A percentile compares a stretch with the other conserved stretches of the same genome.
These are phyloP conservation scores for Acanthamoeba culbertsoni DNA, from an alignment of 208 protist genomes.

Conservation along the genomic window DNA sequence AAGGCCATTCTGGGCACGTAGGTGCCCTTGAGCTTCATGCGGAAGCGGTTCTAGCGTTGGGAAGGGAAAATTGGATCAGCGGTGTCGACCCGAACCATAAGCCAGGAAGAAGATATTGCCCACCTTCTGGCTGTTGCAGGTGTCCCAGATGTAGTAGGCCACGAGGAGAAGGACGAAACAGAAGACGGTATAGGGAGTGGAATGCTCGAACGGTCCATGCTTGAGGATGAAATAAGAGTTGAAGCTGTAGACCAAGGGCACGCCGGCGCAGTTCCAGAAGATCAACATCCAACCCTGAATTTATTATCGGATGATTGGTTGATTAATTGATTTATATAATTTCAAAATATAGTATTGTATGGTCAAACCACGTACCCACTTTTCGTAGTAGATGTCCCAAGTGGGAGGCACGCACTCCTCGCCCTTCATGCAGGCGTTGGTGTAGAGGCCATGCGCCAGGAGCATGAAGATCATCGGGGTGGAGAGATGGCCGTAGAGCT, in stretches of 20 bases:
- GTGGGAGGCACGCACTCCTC: slow-evolving; percentile 93
- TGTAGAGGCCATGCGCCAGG: slow-evolving; percentile 92
- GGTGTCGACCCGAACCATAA: too few species aligned
- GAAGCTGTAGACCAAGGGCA: slow-evolving; percentile 94
- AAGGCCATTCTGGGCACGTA: slow-evolving; percentile 88
- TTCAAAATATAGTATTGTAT: not conserved
- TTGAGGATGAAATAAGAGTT: slow-evolving; percentile 88
- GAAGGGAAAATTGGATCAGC: not conserved
- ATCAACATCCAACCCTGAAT: slow-evolving; percentile 85
- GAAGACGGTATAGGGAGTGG: slow-evolving; percentile 74
- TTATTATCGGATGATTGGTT: too few species aligned
- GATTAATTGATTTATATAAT: not conserved
- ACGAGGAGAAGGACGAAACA: slow-evolving; percentile 85
- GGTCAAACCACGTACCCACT: slow-evolving; percentile 87
- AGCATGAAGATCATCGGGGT: slow-evolving; percentile 91
- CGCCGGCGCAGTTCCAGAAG: slow-evolving; percentile 95
- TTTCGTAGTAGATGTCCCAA: slow-evolving; percentile 96
- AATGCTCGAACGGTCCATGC: slow-evolving; percentile 23
- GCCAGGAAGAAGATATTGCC: too few species aligned
- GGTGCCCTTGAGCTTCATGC: slow-evolving; percentile 86
- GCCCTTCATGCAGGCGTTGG: slow-evolving; percentile 93
- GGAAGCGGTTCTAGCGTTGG: slow-evolving; percentile 79
- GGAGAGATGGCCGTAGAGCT: slow-evolving; percentile 86
- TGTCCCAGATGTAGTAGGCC: slow-evolving; percentile 94
- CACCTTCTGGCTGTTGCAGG: slow-evolving; percentile 91